A percentile compares a stretch with the other conserved stretches of the same genome.
phyloP scores from a whole-genome alignment of 352 stramenopile genomes.

The Pythium aristosporum region DNA sequence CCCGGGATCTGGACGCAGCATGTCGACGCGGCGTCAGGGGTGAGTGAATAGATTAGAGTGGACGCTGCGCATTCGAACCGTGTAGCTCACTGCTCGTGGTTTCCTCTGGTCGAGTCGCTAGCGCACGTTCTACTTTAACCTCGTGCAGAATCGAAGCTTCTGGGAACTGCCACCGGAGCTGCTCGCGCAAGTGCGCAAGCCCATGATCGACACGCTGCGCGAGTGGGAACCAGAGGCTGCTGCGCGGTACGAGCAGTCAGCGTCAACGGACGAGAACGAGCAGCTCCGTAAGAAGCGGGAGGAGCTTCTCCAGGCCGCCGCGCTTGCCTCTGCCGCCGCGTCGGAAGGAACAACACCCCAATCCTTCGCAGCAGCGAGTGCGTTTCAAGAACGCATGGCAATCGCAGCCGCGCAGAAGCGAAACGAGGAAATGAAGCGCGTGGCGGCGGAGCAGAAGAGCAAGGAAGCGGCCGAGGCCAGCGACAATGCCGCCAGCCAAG shows the following conservation, averaged over 20 bases:
- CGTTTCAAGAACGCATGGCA: conserved; percentile 64
- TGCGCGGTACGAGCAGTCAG: conserved; percentile 33
- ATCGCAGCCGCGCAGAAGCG: conserved; percentile 56
- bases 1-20: conserved; percentile 77
- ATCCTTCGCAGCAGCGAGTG: neutral
- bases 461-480: conserved; percentile 4
- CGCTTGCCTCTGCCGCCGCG: neutral
- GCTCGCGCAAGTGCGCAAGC: conserved; percentile 44
- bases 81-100: neutral
- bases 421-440: conserved; percentile 36
- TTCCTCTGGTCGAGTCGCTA: conserved; percentile 13
- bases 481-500: neutral
- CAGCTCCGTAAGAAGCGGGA: conserved; percentile 32
- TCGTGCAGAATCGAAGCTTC: conserved; percentile 69
- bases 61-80: neutral
- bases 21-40: conserved; percentile 49
- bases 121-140: conserved; percentile 82
- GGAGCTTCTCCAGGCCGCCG: conserved; percentile 36
- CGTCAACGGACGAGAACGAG: conserved; percentile 31
- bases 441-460: conserved; percentile 1
- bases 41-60: conserved; percentile 13
- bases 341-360: neutral
- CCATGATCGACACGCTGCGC: conserved; percentile 44
- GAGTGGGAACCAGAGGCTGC: conserved; percentile 44
- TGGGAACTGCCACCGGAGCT: conserved; percentile 67